Evolutionary conservation across 2,329 filamentous ascomycete genomes (phyloP), one percentile per base, ranked within the genome.

Genomic region (Aspergillus fructus): DNA sequence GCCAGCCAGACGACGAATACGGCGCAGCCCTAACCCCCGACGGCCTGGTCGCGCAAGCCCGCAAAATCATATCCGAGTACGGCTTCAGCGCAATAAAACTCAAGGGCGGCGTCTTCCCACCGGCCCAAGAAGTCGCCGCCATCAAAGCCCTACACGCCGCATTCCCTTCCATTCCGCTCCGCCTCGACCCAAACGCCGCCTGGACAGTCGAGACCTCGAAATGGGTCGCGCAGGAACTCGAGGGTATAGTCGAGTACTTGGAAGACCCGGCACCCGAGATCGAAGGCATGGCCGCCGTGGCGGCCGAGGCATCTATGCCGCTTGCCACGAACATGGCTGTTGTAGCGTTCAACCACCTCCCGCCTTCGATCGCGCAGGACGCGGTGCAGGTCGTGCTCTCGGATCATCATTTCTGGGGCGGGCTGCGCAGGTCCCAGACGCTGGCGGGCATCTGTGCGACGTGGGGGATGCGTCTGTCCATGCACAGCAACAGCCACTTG

Each of bases 391-490:
- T 78, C 0, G 62, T 78, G 2, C 57, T 78, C 0, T 76, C 75
- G 0, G 76, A 78, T 30, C 76, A 78, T 46, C 76, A 78, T 49
- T 78, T 78, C 62, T 78, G 76, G 76, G 76, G 76, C 2, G 76
- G 76, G 0, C 65, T 78, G 11, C 76, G 76, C 27, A 74, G 69
- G 49, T 77, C 76, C 0, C 76, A 78, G 56, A 70, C 63, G 0
- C 61, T 78, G 23, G 76, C 74, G 0, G 66, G 69, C 12, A 77
- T 56, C 47, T 56, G 53, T 23, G 41, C 47, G 17, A 78, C 69
- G 4, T 78, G 74, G 75, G 71, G 70, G 2, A 72, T 78, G 62
- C 63, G 74, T 0, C 70, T 78, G 0, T 76, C 74, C 1, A 78
- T 78, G 76, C 76, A 78, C 58, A 78, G 76, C 2, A 78, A 78